These are phyloP conservation scores for Sporobolomyces pararoseus DNA, from an alignment of 768 basidiomycete genomes.

Conservation along the genomic window DNA sequence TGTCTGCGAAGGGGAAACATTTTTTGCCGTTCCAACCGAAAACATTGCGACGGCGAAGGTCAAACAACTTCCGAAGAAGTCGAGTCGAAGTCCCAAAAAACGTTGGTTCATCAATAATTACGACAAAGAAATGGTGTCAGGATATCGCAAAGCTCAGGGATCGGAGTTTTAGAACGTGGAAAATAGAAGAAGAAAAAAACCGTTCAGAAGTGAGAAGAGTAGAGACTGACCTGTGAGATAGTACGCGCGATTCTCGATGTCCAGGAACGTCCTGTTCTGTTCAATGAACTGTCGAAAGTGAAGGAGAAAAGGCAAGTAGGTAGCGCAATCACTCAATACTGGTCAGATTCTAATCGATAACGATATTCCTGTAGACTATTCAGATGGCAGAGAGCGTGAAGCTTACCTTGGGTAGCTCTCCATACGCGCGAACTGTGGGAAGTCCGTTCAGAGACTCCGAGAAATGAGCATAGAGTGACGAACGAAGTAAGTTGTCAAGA, in stretches of 20 bases:
- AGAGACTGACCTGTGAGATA: conserved; percentile 49
- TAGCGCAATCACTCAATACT: too few relatives aligned
- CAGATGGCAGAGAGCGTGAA: too few relatives aligned
- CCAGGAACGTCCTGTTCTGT: conserved; percentile 71
- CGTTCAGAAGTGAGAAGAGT: too few relatives aligned
- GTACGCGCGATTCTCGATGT: conserved; percentile 84
- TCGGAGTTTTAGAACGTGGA: too few relatives aligned
- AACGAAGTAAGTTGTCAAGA: conserved; percentile 77
- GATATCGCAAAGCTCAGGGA: too few relatives aligned
- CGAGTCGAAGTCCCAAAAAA: conserved; percentile 87
- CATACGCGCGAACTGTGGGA: conserved; percentile 77
- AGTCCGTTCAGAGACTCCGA: conserved; percentile 69
- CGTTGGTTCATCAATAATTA: conserved; percentile 55
- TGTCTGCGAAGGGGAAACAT: conserved; percentile 73
- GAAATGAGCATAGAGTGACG: conserved; percentile 84
- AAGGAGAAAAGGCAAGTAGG: background rate
- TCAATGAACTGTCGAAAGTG: conserved; percentile 57
- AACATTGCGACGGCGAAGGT: conserved; percentile 77
- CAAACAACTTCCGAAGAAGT: conserved; percentile 67
- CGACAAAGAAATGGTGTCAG: too few relatives aligned
- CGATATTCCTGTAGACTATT: too few relatives aligned
- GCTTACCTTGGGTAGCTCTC: conserved; percentile 56
- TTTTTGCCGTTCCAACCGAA: conserved; percentile 67
- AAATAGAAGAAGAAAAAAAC: too few relatives aligned
- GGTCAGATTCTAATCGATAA: too few relatives aligned